Conservation (phyloP, 345 rosid genomes). For the Rhodomyrtus tomentosa region DNA sequence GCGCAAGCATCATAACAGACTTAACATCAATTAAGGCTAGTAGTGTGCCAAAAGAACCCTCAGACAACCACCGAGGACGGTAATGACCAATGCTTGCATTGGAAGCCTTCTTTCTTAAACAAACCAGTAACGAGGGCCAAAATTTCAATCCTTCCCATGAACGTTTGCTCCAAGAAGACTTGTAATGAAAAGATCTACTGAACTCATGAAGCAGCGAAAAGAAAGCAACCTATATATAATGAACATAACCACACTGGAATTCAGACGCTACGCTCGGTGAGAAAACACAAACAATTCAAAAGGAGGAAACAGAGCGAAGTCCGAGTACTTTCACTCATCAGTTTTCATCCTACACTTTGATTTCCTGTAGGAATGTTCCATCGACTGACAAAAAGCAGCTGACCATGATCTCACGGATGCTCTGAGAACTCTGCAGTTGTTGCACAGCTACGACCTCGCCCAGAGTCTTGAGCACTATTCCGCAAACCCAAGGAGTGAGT, state of each 20-base stretch:
- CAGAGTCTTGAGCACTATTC: neutral
- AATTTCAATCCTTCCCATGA: slow-evolving; percentile 17
- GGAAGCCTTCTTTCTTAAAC: neutral
- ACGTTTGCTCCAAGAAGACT: neutral
- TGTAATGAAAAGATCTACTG: neutral
- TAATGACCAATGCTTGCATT: neutral
- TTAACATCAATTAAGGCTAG: too few species aligned
- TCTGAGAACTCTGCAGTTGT: neutral
- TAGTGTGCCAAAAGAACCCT: too few species aligned
- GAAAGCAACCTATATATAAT: neutral
- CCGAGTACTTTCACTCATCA: too few species aligned
- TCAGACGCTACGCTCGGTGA: neutral
- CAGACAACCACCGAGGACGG: too few species aligned
- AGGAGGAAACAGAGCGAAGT: too few species aligned
- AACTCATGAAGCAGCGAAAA: too few species aligned
- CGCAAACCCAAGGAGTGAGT: slow-evolving; percentile 1
- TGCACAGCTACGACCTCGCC: neutral
- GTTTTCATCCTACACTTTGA: slow-evolving; percentile 21
- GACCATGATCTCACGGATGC: neutral
- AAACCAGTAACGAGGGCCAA: neutral
- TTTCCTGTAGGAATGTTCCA: slow-evolving; percentile 8
- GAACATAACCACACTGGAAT: neutral
- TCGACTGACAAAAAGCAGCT: slow-evolving; percentile 17
- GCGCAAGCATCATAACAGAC: neutral
- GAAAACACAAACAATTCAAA: neutral